These are phyloP conservation scores for Zostera marina DNA, from an alignment of 116 monocot species.

Conservation along the genomic window DNA sequence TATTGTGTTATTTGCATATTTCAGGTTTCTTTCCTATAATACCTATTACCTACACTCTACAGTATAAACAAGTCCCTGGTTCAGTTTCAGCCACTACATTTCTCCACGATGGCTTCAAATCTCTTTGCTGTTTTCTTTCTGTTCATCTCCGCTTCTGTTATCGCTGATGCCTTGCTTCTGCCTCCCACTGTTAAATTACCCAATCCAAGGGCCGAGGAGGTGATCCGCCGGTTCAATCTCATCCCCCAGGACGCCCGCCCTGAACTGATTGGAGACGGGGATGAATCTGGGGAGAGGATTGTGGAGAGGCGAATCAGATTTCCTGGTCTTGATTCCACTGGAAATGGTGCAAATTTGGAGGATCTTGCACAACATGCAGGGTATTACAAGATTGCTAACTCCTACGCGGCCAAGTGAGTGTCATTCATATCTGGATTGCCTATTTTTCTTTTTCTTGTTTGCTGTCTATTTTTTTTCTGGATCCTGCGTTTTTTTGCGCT, in stretches of 20 bases:
- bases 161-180: constrained; percentile 15
- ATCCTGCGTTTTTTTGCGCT: background rate
- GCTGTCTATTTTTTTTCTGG: background rate
- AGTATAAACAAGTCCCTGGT: too few relatives aligned
- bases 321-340: constrained; percentile 7
- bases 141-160: constrained; percentile 3
- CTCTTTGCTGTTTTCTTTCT: constrained; percentile 6
- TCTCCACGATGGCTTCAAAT: too few relatives aligned
- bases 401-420: constrained; percentile 53
- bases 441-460: background rate
- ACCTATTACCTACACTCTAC: too few relatives aligned
- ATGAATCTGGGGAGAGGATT: background rate
- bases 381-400: constrained; percentile 53
- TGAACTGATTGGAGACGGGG: background rate
- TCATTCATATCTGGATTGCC: background rate
- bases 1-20: too few relatives aligned
- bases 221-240: constrained; percentile 73
- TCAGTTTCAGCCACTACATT: too few relatives aligned
- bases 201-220: constrained; percentile 30
- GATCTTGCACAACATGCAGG: constrained; percentile 82
- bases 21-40: too few relatives aligned
- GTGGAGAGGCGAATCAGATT: constrained; percentile 39
- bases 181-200: constrained; percentile 26
- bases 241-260: constrained; percentile 37
- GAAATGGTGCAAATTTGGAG: constrained; percentile 14